Evolutionary conservation across 345 rosid genomes (phyloP), one percentile per base, ranked within the genome.

Genomic region (Microthlaspi erraticum): DNA sequence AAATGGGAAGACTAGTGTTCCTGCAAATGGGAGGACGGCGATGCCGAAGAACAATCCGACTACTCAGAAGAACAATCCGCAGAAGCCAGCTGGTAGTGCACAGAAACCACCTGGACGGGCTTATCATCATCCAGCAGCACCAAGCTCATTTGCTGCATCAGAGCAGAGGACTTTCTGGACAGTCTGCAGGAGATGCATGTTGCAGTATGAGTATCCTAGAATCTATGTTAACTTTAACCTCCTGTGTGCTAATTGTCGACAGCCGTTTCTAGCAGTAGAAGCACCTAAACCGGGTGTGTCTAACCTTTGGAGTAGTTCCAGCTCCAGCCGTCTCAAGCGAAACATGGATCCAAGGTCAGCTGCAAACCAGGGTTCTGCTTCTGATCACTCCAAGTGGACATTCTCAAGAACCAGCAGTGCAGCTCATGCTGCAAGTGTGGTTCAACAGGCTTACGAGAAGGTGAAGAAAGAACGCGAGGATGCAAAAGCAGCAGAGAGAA

Each of bases 131-230:
- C 41, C 60, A 70, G 29, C 74, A 43, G 12, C 10, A 55, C 70
- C 79, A 42, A 48, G 16, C 61, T 31, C 76, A 39, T 64, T 11
- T 43, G 4, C 67, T 50, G 64, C 71, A 16, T 62, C 71, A 41
- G 83, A 84, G 45, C 57, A 74, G 4, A 65, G 51, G 55, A 88
- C 95, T 19, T 86, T 88, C 34, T 86, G 92, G 95, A 85, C 95
- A 19, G 65, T 85, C 14, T 88, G 95, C 72, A 82, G 78, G 68
- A 73, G 77, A 50, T 88, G 95, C 78, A 85, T 78, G 83, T 77
- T 75, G 59, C 95, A 85, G 50, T 86, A 85, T 43, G 92, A 88
- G 72, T 81, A 81, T 72, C 75, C 75, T 58, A 83, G 88, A 69
- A 60, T 73, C 38, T 88, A 88, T 77, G 80, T 82, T 14, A 85